Conservation (phyloP, 2,329 filamentous ascomycete genomes). For the Phialophora macrospora region DNA sequence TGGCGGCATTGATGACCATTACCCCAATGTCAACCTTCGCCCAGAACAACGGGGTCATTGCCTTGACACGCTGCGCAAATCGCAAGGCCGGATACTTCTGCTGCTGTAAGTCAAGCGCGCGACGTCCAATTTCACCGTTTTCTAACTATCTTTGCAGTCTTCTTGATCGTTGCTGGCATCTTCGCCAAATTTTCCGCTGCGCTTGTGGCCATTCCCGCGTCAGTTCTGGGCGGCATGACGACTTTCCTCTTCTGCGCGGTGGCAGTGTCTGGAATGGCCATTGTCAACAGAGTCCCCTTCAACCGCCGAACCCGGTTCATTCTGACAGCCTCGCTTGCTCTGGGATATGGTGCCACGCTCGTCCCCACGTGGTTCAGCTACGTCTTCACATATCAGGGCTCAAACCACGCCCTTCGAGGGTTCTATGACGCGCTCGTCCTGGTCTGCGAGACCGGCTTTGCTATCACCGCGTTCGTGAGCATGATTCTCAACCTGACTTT, state of each 20-base stretch:
- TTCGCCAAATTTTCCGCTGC: conserved; percentile 73
- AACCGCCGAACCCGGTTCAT: conserved; percentile 70
- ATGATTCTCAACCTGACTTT: conserved; percentile 75
- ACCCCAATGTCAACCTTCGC: conserved; percentile 72
- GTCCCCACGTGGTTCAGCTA: conserved; percentile 53
- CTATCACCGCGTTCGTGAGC: conserved; percentile 72
- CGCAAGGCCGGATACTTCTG: conserved; percentile 69
- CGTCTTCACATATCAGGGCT: conserved; percentile 52
- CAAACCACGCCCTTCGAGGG: conserved; percentile 72
- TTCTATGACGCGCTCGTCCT: conserved; percentile 60
- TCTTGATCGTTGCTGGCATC: conserved; percentile 70
- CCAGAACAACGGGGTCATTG: conserved; percentile 72
- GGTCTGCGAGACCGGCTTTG: conserved; percentile 67
- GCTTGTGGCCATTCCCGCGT: conserved; percentile 66
- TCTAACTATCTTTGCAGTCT: conserved; percentile 49
- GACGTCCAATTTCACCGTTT: neutral
- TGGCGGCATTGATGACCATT: conserved; percentile 68
- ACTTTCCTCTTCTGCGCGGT: conserved; percentile 72
- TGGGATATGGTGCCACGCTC: conserved; percentile 62
- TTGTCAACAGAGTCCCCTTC: conserved; percentile 66
- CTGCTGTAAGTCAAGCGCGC: conserved; percentile 45
- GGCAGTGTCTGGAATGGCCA: conserved; percentile 68
- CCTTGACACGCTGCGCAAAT: conserved; percentile 70
- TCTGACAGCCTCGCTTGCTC: conserved; percentile 63
- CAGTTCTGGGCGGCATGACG: conserved; percentile 56